phyloP scores from a whole-genome alignment of 139 green algal species.

The Chlamydomonas sp. region DNA sequence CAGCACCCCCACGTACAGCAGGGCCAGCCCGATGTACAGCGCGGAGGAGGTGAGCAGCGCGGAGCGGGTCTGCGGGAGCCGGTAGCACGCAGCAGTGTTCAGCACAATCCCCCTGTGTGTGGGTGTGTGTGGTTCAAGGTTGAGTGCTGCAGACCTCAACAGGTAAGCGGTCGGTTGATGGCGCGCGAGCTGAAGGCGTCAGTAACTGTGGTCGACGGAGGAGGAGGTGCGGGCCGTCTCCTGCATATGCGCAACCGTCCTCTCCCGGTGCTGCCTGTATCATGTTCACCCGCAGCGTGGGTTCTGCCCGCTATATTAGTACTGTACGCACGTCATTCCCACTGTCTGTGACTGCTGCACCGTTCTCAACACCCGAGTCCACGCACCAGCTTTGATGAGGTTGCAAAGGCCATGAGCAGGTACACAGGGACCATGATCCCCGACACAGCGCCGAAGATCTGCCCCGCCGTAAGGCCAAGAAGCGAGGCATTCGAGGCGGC shows the following conservation, averaged over 20 bases:
- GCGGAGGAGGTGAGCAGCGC: slow-evolving; percentile 2
- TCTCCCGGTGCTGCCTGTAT: no score
- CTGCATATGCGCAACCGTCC: no score
- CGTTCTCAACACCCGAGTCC: background rate
- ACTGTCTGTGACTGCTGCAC: background rate
- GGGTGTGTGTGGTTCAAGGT: background rate
- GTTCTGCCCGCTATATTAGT: no score
- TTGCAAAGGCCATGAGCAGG: slow-evolving; percentile 5
- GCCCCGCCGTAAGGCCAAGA: background rate
- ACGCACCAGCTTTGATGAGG: background rate
- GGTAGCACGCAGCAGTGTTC: background rate
- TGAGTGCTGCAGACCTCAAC: no score
- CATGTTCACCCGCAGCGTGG: no score
- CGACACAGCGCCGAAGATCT: background rate
- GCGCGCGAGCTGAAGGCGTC: no score
- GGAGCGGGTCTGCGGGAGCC: background rate
- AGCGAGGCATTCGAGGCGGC: background rate
- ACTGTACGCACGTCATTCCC: background rate
- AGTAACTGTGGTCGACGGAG: no score
- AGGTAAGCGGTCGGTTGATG: no score
- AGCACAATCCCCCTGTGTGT: background rate
- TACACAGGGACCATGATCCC: slow-evolving; percentile 18
- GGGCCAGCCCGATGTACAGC: background rate
- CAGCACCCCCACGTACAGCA: background rate
- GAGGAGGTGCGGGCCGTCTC: no score